Conservation (phyloP, 345 rosid genomes). For the Hirschfeldia incana region DNA sequence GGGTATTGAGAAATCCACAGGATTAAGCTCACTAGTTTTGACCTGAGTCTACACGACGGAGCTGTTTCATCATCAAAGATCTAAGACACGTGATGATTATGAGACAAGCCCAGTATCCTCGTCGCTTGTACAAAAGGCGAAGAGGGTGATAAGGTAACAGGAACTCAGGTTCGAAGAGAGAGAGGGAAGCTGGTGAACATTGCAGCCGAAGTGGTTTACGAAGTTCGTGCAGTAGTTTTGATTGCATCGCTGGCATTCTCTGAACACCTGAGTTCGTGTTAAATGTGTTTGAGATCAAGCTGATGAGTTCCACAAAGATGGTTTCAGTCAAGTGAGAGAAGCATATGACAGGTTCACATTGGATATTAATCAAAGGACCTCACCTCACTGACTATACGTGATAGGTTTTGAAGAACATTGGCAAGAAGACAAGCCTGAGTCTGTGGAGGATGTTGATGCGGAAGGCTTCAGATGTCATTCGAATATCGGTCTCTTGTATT, state of each 20-base stretch:
- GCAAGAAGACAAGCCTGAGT: not conserved
- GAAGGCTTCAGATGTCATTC: not conserved
- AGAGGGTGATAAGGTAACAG: not conserved
- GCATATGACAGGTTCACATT: not conserved
- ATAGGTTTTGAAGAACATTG: not conserved
- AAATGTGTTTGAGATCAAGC: not conserved
- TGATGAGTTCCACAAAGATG: not conserved
- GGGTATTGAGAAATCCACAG: conserved; percentile 55
- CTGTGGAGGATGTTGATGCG: not conserved
- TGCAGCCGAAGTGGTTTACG: not conserved
- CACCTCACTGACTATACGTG: not conserved
- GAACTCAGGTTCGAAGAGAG: not conserved
- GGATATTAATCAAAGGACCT: not conserved
- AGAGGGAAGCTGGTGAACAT: not conserved
- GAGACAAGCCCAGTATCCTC: not conserved
- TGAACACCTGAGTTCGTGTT: not conserved
- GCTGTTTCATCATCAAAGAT: conserved; percentile 3
- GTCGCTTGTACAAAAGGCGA: not conserved
- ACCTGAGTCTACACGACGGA: conserved; percentile 2
- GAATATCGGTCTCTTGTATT: not conserved
- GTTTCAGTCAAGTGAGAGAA: not conserved
- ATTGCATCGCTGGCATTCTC: not conserved
- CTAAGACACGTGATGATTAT: conserved; percentile 1
- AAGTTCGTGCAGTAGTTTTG: not conserved
- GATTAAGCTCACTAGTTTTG: conserved; percentile 52